Conservation (phyloP, 164 flowering plant species). For the Chimonanthus salicifolius region DNA sequence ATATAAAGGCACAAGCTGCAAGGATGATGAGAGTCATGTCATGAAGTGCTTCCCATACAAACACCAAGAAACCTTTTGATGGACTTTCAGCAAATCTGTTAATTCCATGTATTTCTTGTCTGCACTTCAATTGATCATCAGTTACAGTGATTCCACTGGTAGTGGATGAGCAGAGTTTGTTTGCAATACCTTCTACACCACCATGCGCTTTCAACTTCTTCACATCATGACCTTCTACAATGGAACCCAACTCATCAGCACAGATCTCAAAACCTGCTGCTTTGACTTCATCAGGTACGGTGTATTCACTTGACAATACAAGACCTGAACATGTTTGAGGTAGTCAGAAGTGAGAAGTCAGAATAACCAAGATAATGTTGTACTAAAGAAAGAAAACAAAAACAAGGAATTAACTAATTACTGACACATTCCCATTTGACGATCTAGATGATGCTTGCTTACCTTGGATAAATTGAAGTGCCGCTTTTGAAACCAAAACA, state of each 20-base stretch:
- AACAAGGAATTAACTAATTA: too few species aligned
- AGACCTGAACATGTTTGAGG: constrained; percentile 37
- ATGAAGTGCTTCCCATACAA: constrained; percentile 97
- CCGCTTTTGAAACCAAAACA: constrained; percentile 92
- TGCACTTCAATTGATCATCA: constrained; percentile 34
- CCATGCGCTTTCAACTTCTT: constrained; percentile 73
- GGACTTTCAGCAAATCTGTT: constrained; percentile 79
- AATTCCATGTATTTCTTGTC: constrained; percentile 67
- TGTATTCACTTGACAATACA: constrained; percentile 39
- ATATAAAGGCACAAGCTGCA: constrained; percentile 72
- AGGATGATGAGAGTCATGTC: constrained; percentile 91
- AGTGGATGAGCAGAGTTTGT: constrained; percentile 66
- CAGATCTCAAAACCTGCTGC: constrained; percentile 74
- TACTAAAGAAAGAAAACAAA: background rate
- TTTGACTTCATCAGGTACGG: constrained; percentile 65
- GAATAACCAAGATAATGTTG: background rate
- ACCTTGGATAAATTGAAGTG: constrained; percentile 85
- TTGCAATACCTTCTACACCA: constrained; percentile 68
- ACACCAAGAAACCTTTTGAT: constrained; percentile 60
- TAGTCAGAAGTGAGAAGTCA: constrained; percentile 6
- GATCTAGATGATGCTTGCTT: constrained; percentile 16
- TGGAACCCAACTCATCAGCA: constrained; percentile 80
- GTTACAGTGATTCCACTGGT: constrained; percentile 46
- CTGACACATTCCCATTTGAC: background rate
- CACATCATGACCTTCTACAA: constrained; percentile 77